A percentile compares a stretch with the other conserved stretches of the same genome.
Evolutionary conservation across 352 stramenopile genomes (phyloP).

Genomic region (Pythium vanterpoolii): DNA sequence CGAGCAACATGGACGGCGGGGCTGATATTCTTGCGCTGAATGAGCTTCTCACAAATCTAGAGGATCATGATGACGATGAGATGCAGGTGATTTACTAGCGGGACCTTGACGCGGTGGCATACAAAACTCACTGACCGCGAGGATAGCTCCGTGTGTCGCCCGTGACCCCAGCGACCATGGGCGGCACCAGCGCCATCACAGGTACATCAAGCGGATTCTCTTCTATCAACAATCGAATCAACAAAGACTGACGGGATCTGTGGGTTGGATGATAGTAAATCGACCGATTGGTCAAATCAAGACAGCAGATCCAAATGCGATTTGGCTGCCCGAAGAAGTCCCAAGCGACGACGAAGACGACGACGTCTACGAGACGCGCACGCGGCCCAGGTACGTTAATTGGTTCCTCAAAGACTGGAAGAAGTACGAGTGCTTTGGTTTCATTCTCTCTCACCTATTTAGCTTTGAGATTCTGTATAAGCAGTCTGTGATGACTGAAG

Average conservation of each 20-base stretch:
- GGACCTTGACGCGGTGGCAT: not conserved
- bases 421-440: not conserved
- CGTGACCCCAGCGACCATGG: constrained; percentile 35
- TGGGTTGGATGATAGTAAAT: constrained; percentile 30
- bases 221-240: too few relatives aligned
- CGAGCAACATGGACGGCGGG: constrained; percentile 8
- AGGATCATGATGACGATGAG: constrained; percentile 18
- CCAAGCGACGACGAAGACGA: constrained; percentile 78
- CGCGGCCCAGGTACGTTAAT: constrained; percentile 42
- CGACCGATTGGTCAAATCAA: constrained; percentile 73
- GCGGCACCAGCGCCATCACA: constrained; percentile 27
- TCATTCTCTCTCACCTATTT: not conserved
- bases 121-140: not conserved
- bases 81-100: not conserved
- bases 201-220: too few relatives aligned
- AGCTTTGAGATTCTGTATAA: constrained; percentile 86
- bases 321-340: constrained; percentile 71
- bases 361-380: constrained; percentile 48
- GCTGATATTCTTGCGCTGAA: constrained; percentile 36
- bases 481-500: constrained; percentile 84
- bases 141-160: constrained; percentile 3
- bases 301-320: constrained; percentile 53
- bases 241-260: too few relatives aligned
- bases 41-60: constrained; percentile 25
- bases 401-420: too few relatives aligned